phyloP scores from a whole-genome alignment of 176 grass and related monocot species.

The Eragrostis nindensis region DNA sequence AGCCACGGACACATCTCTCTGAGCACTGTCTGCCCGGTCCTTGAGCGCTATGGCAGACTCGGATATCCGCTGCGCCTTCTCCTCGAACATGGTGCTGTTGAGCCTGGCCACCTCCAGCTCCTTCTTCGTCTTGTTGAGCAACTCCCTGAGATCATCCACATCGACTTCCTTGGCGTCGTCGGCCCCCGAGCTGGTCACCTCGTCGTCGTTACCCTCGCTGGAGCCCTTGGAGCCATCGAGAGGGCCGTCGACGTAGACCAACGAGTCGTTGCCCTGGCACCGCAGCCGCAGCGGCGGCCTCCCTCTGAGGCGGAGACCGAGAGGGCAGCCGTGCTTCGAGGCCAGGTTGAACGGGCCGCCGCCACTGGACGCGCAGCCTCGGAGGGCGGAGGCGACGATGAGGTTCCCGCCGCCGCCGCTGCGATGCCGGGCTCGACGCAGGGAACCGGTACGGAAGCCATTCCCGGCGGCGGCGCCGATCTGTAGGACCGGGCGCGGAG shows the following conservation, averaged over 20 bases:
- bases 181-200: not conserved
- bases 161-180: conserved; percentile 56
- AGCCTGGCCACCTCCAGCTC: conserved; percentile 74
- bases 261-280: conserved; percentile 72
- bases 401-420: not conserved
- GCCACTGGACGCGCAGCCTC: not conserved
- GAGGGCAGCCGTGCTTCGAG: not conserved
- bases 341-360: conserved; percentile 19
- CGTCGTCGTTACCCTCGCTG: not conserved
- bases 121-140: conserved; percentile 56
- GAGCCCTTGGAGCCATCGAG: conserved; percentile 42
- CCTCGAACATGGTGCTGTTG: conserved; percentile 93
- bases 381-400: conserved; percentile 36
- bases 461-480: conserved; percentile 30
- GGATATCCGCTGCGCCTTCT: conserved; percentile 80
- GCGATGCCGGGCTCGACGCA: conserved; percentile 34
- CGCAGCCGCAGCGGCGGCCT: not conserved
- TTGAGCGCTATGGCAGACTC: conserved; percentile 89
- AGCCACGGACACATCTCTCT: conserved; percentile 54
- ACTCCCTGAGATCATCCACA: conserved; percentile 55
- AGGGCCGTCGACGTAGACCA: conserved; percentile 58
- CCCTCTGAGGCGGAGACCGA: not conserved
- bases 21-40: conserved; percentile 64
- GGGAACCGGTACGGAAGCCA: conserved; percentile 34
- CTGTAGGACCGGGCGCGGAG: conserved; percentile 3